phyloP scores from a whole-genome alignment of 2,329 filamentous ascomycete genomes.

The Dichotomopilus funicola region DNA sequence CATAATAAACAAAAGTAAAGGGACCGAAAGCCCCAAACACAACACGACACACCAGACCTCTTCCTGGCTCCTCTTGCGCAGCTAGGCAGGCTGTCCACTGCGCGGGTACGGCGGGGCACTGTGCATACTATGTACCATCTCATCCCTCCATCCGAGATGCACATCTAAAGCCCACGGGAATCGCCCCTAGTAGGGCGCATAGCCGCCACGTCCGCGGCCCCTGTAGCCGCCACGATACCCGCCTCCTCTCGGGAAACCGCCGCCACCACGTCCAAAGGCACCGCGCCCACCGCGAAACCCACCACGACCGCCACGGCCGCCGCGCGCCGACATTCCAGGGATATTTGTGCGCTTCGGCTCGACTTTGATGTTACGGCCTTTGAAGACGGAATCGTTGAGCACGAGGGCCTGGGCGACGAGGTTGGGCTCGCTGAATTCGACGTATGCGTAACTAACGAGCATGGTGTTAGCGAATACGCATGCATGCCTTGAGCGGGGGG shows the following conservation, averaged over 20 bases:
- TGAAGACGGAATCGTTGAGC: slow-evolving; percentile 93
- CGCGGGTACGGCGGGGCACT: no score
- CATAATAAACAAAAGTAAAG: neutral
- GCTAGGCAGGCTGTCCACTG: neutral
- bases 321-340: slow-evolving; percentile 83
- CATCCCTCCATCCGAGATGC: no score
- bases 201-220: slow-evolving; percentile 55
- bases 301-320: slow-evolving; percentile 55
- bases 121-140: no score
- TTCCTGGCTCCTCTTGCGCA: slow-evolving; percentile 9
- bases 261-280: slow-evolving; percentile 38
- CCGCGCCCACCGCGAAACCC: slow-evolving; percentile 45
- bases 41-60: no score
- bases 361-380: slow-evolving; percentile 93
- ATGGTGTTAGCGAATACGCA: slow-evolving; percentile 13
- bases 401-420: slow-evolving; percentile 90
- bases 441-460: slow-evolving; percentile 79
- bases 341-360: slow-evolving; percentile 91
- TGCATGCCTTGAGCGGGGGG: neutral
- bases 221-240: slow-evolving; percentile 57
- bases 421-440: slow-evolving; percentile 93
- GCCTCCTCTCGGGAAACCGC: slow-evolving; percentile 45
- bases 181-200: slow-evolving; percentile 52
- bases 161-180: no score
- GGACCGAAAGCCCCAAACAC: neutral